Percentiles rank a stretch among this genome's conserved stretches.
phyloP scores from a whole-genome alignment of 106 monocot genomes.

The Acorus calamus region DNA sequence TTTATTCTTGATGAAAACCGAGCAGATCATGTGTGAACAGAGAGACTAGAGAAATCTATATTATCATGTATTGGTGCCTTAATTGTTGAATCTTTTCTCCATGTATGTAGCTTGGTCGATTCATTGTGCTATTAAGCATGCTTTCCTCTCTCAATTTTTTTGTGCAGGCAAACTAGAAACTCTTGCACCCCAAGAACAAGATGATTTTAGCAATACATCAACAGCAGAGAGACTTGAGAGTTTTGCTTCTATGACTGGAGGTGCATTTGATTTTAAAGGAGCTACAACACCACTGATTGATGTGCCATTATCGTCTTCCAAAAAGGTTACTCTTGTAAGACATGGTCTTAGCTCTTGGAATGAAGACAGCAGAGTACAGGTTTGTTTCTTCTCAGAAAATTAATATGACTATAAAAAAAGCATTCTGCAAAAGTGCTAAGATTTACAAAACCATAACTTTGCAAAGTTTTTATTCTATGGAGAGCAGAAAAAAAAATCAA shows the following conservation, averaged over 20 bases:
- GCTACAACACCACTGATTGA: constrained; percentile 44
- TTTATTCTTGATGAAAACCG: no score
- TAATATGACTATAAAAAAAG: no score
- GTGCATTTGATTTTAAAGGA: constrained; percentile 63
- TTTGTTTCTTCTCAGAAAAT: constrained; percentile 3
- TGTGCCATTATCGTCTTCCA: constrained; percentile 32
- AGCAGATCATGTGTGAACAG: no score
- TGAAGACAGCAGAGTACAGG: constrained; percentile 62
- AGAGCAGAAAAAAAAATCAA: no score
- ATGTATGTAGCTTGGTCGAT: no score
- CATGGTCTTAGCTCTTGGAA: constrained; percentile 64
- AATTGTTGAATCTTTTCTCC: no score
- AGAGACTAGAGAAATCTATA: no score
- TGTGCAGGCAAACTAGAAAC: constrained; percentile 20
- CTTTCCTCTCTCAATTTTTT: not conserved
- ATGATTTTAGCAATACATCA: constrained; percentile 19
- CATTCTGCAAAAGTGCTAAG: no score
- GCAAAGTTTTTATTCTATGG: no score
- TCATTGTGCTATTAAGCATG: no score
- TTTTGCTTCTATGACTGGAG: constrained; percentile 37
- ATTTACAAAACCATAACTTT: no score
- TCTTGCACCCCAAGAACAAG: constrained; percentile 10
- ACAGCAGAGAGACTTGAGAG: constrained; percentile 19
- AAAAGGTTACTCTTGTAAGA: constrained; percentile 58
- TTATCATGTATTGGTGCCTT: no score